Conservation (phyloP, 106 monocot species). For the Dendrobium chrysotoxum region DNA sequence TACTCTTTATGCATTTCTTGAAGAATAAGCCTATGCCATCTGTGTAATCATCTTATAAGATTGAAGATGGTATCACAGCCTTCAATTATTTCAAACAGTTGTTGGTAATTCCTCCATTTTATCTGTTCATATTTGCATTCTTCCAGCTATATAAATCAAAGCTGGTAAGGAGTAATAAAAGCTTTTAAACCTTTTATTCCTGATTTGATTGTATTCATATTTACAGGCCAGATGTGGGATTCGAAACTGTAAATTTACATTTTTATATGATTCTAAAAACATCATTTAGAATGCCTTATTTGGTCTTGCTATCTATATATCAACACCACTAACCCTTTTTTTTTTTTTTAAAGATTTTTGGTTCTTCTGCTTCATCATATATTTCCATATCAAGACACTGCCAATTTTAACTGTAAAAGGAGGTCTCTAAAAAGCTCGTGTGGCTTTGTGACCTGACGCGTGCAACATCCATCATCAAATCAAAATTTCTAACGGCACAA, state of each 20-base stretch:
- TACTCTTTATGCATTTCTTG: slow-evolving; percentile 83
- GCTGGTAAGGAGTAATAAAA: background rate
- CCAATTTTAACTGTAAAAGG: no score
- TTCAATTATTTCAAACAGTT: background rate
- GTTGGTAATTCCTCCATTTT: background rate
- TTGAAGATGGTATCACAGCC: background rate
- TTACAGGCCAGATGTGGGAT: background rate
- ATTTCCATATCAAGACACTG: no score
- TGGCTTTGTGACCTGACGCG: no score
- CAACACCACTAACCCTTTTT: no score
- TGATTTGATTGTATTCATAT: background rate
- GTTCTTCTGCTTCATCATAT: no score
- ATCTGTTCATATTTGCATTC: background rate
- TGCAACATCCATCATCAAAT: no score
- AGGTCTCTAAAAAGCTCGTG: no score
- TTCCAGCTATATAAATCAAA: background rate
- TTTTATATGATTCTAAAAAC: background rate
- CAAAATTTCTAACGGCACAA: no score
- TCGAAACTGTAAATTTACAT: background rate
- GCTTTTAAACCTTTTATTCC: background rate
- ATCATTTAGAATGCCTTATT: background rate
- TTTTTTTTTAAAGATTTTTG: no score
- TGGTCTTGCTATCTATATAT: no score
- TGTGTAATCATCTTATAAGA: background rate
- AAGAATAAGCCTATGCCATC: slow-evolving; percentile 65